Base-by-base conservation (phyloP, 441 rosid genomes). In the Pelargonium cotyledonis region DNA sequence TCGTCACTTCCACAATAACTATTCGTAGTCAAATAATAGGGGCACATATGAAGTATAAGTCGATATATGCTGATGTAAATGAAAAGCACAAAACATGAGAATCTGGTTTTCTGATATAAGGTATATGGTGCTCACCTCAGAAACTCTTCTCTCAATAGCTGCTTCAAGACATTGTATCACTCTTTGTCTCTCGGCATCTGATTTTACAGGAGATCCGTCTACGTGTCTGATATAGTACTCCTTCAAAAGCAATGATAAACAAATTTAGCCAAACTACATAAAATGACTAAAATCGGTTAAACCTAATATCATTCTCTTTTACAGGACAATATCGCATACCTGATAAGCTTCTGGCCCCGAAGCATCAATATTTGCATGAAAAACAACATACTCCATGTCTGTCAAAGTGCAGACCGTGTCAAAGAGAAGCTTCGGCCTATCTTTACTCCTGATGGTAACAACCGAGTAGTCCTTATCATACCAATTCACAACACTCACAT, bases 381-480 rank as follows among this genome's bases (percentile, higher is more conserved):
- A 93, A 65, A 91, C 98, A 10, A 91, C 93, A 77, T 93, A 93
- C 63, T 88, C 88, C 98, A 93, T 88, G 78, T 93, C 97, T 3
- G 98, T 93, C 80, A 91, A 78, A 26, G 97, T 89, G 76, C 88
- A 94, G 65, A 94, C 93, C 1, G 90, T 85, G 67, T 94, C 97
- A 23, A 89, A 94, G 58, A 91, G 82, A 72, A 94, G 97, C 78
- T 94, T 94, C 2, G 98, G 91, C 77, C 98, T 85, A 68, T 93
- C 98, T 83, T 88, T 93, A 76, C 95, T 77, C 70, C 86, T 80
- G 68, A 93, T 85, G 2, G 91, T 91, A 64, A 93, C 90, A 9
- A 86, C 88, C 0, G 98, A 88, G 76, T 93, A 93, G 79, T 88
- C 91, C 75, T 86, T 93, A 47, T 89, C 96, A 1, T 77, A 76